A percentile compares a stretch with the other conserved stretches of the same genome.
Evolutionary conservation across 441 rosid species (phyloP).

Genomic region (Flueggea neowawraea): DNA sequence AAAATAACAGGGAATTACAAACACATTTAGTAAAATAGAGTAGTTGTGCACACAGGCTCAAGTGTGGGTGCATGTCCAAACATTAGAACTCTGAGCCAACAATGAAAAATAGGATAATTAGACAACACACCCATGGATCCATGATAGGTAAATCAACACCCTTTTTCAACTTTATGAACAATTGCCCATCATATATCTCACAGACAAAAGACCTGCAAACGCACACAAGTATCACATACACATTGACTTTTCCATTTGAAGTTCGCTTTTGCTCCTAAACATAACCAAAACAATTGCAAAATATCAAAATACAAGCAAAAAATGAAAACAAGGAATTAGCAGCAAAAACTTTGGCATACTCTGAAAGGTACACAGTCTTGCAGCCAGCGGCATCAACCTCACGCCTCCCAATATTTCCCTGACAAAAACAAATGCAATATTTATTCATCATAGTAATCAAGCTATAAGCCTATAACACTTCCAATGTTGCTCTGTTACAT

Average conservation of each 20-base stretch:
- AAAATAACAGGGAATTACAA: too few species aligned
- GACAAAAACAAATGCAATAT: conserved; percentile 7
- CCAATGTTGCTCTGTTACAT: too few species aligned
- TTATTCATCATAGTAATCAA: too few species aligned
- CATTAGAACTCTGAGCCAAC: background rate
- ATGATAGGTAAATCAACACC: conserved; percentile 82
- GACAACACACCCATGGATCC: conserved; percentile 85
- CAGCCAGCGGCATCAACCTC: conserved; percentile 89
- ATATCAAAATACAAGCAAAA: background rate
- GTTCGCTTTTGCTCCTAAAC: background rate
- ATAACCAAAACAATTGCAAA: background rate
- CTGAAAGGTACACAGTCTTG: conserved; percentile 76
- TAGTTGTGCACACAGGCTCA: too few species aligned
- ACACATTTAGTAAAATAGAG: too few species aligned
- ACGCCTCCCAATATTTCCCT: conserved; percentile 64
- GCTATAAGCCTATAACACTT: too few species aligned
- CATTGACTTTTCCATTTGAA: background rate
- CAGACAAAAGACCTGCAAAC: conserved; percentile 73
- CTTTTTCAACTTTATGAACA: conserved; percentile 70
- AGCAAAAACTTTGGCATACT: conserved; percentile 40
- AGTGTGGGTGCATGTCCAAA: too few species aligned
- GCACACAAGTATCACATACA: background rate
- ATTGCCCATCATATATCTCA: conserved; percentile 79
- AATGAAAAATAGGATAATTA: conserved; percentile 8
- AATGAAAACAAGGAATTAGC: conserved; percentile 1